phyloP scores from a whole-genome alignment of 768 basidiomycete species.

The Naematelia aurantialba region DNA sequence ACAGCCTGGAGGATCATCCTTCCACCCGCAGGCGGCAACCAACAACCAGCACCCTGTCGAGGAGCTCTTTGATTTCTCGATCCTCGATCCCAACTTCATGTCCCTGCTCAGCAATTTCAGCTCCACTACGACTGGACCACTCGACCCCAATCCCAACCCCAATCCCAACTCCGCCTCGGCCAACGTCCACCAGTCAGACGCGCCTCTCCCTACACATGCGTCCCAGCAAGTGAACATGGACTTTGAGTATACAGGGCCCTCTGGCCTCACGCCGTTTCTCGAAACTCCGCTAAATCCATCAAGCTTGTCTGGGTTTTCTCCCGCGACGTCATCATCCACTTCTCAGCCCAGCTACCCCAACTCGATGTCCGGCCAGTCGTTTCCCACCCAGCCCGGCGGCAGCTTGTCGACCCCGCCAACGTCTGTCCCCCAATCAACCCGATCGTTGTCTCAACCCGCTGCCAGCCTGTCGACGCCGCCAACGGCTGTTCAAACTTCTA shows the following conservation, averaged over 20 bases:
- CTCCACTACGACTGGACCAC: conserved; percentile 11
- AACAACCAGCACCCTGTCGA: conserved; percentile 13
- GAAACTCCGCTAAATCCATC: neutral
- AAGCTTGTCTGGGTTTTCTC: neutral
- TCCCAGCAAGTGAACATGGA: neutral
- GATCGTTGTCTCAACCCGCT: neutral
- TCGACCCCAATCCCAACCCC: conserved; percentile 3
- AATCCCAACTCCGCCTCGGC: neutral
- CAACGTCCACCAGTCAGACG: neutral
- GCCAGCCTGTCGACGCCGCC: neutral
- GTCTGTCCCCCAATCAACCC: neutral
- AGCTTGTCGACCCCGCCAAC: neutral
- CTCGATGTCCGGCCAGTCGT: neutral
- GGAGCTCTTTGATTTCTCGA: conserved; percentile 34
- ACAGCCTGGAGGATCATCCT: conserved; percentile 12
- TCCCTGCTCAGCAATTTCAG: conserved; percentile 29
- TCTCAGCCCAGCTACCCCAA: neutral
- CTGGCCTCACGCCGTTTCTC: conserved; percentile 4
- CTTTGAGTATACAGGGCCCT: neutral
- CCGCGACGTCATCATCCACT: neutral
- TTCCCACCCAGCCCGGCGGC: neutral
- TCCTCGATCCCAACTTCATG: conserved; percentile 38
- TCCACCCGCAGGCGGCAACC: conserved; percentile 3
- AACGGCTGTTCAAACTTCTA: neutral
- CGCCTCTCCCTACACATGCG: neutral